Conservation (phyloP, 345 rosid species). For the Firmiana major region DNA sequence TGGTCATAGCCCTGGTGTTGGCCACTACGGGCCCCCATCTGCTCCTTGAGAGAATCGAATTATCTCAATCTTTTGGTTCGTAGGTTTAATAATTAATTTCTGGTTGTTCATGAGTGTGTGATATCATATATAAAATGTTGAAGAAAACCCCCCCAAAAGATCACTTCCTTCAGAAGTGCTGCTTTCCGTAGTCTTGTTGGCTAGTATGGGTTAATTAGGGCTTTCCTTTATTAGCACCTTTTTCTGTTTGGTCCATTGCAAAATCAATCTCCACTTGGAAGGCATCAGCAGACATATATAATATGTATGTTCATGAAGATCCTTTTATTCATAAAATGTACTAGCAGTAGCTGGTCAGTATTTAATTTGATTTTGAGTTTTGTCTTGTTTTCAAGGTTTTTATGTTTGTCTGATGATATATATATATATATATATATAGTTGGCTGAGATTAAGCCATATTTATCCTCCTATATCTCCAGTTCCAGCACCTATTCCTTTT, state of each 20-base stretch:
- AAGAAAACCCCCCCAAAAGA: too few species aligned
- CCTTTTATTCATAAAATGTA: not conserved
- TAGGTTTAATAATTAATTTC: too few species aligned
- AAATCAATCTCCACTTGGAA: not conserved
- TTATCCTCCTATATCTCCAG: too few species aligned
- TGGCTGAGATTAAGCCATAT: too few species aligned
- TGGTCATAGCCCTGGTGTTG: constrained; percentile 55
- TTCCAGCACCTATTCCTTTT: too few species aligned
- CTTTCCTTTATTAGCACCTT: not conserved
- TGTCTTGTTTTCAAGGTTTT: too few species aligned
- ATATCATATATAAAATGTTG: not conserved
- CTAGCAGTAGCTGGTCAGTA: not conserved
- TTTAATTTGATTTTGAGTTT: not conserved
- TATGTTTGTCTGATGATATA: too few species aligned
- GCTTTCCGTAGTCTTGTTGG: not conserved
- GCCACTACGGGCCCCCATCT: constrained; percentile 15
- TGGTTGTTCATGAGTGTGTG: not conserved
- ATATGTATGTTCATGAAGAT: not conserved
- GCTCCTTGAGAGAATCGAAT: constrained; percentile 9
- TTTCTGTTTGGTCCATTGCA: not conserved
- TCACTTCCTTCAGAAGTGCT: too few species aligned
- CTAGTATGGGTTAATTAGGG: not conserved
- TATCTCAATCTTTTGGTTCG: not conserved
- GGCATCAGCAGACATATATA: not conserved
- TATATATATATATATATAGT: too few species aligned